These are phyloP conservation scores for Cryptomeria japonica DNA, from an alignment of 75 land plant species.

Conservation along the genomic window DNA sequence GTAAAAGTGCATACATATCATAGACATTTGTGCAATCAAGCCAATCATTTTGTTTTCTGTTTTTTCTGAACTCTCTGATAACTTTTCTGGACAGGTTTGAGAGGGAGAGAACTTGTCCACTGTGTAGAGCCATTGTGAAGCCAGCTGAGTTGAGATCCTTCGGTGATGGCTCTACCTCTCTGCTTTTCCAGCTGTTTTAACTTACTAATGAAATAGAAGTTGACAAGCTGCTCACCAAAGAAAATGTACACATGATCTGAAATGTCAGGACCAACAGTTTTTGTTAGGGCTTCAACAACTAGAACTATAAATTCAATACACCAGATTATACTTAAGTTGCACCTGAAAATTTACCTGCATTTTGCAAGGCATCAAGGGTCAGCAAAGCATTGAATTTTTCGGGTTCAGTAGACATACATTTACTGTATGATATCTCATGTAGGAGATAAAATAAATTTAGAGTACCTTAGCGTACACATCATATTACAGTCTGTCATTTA, in stretches of 20 bases:
- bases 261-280: background rate
- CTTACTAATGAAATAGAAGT: background rate
- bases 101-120: constrained; percentile 48
- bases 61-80: background rate
- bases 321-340: background rate
- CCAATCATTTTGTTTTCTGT: background rate
- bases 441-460: background rate
- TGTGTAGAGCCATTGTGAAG: constrained; percentile 44
- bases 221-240: background rate
- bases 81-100: constrained; percentile 33
- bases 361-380: background rate
- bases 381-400: background rate
- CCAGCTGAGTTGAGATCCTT: constrained; percentile 40
- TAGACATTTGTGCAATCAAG: background rate
- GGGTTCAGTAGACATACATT: background rate
- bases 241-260: background rate
- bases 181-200: constrained; percentile 42
- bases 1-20: background rate
- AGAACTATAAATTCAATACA: background rate
- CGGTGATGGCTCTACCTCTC: constrained; percentile 48
- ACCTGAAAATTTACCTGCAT: background rate
- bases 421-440: background rate
- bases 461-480: background rate
- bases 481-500: background rate
- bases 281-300: background rate